Conservation (phyloP, 768 basidiomycete species). For the Rhizopogon rudus region DNA sequence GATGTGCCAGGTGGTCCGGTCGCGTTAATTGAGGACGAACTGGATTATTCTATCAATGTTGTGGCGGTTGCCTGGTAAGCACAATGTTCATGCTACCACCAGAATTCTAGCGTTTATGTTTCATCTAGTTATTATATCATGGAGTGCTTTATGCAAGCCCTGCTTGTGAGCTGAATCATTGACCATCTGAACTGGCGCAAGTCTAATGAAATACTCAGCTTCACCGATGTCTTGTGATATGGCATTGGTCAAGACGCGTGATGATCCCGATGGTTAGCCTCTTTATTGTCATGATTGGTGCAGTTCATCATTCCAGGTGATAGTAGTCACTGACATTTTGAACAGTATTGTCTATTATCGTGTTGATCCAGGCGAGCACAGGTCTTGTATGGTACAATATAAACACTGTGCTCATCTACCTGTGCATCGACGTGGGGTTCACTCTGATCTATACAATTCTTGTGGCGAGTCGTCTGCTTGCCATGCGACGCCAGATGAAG, state of each 20-base stretch:
- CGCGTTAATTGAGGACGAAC: constrained; percentile 12
- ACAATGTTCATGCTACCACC: not conserved
- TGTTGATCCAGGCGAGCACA: constrained; percentile 11
- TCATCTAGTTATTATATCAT: constrained; percentile 20
- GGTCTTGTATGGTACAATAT: constrained; percentile 18
- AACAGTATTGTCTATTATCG: constrained; percentile 12
- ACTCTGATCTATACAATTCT: constrained; percentile 28
- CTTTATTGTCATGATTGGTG: constrained; percentile 12
- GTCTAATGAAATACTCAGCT: not conserved
- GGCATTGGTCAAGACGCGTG: constrained; percentile 9
- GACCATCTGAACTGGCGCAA: not conserved
- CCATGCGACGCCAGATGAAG: constrained; percentile 12
- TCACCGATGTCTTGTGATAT: constrained; percentile 12
- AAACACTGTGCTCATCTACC: constrained; percentile 22
- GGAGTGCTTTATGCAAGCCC: constrained; percentile 25
- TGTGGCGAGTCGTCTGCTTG: constrained; percentile 24
- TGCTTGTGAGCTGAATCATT: constrained; percentile 11
- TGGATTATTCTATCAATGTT: constrained; percentile 14
- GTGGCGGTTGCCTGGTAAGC: constrained; percentile 16
- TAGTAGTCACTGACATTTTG: not conserved
- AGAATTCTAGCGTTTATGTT: not conserved
- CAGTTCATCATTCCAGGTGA: not conserved
- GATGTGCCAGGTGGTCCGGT: constrained; percentile 5
- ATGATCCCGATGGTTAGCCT: constrained; percentile 12
- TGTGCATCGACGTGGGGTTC: constrained; percentile 22